Evolutionary conservation across 177 flowering plant species (phyloP), one percentile per base, ranked within the genome.

Genomic region (Telopea speciosissima): DNA sequence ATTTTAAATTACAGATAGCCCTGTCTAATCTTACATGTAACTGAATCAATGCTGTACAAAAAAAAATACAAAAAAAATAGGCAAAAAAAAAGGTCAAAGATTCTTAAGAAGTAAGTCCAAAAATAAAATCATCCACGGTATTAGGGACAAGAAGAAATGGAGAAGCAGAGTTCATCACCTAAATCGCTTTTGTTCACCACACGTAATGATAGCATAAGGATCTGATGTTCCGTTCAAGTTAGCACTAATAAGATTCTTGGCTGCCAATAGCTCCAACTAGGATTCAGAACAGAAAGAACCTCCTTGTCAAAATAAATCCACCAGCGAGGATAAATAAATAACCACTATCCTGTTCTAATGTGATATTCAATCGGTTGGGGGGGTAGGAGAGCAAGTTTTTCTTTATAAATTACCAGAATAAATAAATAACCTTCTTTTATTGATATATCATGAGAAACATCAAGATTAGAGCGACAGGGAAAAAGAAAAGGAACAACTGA

Each of bases 221-320:
- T 96, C 99, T 49, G 99, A 96, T 23, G 95, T 96, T 78, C 98
- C 99, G 85, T 96, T 96, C 78, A 96, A 76, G 76, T 93, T 96
- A 75, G 99, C 99, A 75, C 89, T 96, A 69, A 93, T 82, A 24
- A 96, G 91, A 83, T 96, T 96, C 83, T 93, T 96, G 24, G 98
- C 98, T 63, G 99, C 99, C 81, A 96, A 82, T 61, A 96, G 80
- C 79, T 90, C 98, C 78, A 91, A 70, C 99, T 95, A 81, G 66
- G 80, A 87, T 12, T 58, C 1, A n/a, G 45, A 63, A 44, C 23
- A 70, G 12, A 72, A 19, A 21, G 9, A 31, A 67, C 17, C 45
- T 52, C 52, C 26, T 33, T 26, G 36, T 44, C 54, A 70, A 26
- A 61, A 52, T 52, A 19, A 19, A 58, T 19, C 22, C 5, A 17